Percentiles rank a stretch among this genome's conserved stretches.
Evolutionary conservation across 2,329 filamentous ascomycete species (phyloP).

Genomic region (Sarocladium oryzae): DNA sequence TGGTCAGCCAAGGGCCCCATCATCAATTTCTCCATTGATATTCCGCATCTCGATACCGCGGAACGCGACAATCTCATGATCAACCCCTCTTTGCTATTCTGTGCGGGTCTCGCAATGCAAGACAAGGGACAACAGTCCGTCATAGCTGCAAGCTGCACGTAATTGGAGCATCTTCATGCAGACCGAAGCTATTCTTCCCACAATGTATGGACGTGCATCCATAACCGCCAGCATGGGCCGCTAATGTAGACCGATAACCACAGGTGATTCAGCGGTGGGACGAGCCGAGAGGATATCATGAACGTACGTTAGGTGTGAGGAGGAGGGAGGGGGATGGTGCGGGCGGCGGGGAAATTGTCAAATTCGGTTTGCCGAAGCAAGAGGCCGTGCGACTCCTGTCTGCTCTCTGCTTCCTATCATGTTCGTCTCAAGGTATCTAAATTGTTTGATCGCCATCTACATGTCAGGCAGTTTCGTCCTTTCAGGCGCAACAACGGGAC

Average conservation of each 20-base stretch:
- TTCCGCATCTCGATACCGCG: not conserved
- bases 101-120: not conserved
- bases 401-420: not conserved
- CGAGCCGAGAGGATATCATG: not conserved
- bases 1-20: not conserved
- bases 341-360: not conserved
- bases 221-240: not conserved
- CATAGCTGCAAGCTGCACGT: not conserved
- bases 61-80: not conserved
- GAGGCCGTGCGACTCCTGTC: not conserved
- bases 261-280: no score
- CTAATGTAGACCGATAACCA: conserved; percentile 3
- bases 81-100: not conserved
- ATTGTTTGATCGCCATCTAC: conserved; percentile 4
- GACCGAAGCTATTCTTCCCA: not conserved
- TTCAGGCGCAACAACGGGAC: not conserved
- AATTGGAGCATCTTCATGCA: not conserved
- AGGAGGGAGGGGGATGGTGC: not conserved
- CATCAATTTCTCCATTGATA: not conserved
- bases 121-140: not conserved
- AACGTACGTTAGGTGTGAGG: not conserved
- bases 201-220: not conserved
- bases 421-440: conserved; percentile 1
- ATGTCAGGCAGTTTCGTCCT: conserved; percentile 2
- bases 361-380: not conserved